A percentile compares a stretch with the other conserved stretches of the same genome.
Evolutionary conservation across 805 yeast species (phyloP).

Genomic region (Brettanomyces anomalus): DNA sequence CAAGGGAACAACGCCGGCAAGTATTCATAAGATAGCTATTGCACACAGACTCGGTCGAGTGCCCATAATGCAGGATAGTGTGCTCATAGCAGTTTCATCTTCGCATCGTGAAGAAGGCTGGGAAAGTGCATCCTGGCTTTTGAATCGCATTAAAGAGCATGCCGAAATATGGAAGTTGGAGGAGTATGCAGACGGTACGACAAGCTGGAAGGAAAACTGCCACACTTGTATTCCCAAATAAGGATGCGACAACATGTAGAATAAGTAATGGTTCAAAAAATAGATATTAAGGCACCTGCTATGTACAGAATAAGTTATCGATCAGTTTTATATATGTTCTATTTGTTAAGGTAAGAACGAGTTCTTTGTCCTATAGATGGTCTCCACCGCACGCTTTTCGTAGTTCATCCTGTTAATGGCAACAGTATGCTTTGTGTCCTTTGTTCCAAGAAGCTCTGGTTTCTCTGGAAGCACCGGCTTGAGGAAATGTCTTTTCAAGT

Average conservation of each 20-base stretch:
- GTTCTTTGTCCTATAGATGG: constrained; percentile 43
- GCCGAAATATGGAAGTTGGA: constrained; percentile 48
- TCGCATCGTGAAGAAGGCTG: constrained; percentile 41
- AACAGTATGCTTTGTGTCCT: constrained; percentile 38
- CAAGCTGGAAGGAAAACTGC: constrained; percentile 36
- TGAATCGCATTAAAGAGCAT: constrained; percentile 34
- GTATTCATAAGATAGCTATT: constrained; percentile 29
- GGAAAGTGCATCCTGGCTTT: constrained; percentile 34
- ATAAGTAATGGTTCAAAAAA: constrained; percentile 1
- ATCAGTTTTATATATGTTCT: neutral
- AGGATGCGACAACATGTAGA: too few relatives aligned
- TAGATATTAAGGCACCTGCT: neutral
- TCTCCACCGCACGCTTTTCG: constrained; percentile 39
- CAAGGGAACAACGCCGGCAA: neutral
- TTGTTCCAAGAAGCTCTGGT: constrained; percentile 23
- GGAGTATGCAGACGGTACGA: constrained; percentile 31
- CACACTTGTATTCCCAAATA: constrained; percentile 9
- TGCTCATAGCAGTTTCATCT: constrained; percentile 34
- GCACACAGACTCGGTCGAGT: constrained; percentile 40
- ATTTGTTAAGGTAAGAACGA: constrained; percentile 28
- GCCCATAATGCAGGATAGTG: constrained; percentile 38
- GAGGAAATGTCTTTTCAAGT: constrained; percentile 39
- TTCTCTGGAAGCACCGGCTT: constrained; percentile 49
- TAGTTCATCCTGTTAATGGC: constrained; percentile 56
- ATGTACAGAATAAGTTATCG: neutral